These are phyloP conservation scores for Hemisphaericaspora lyxosophila DNA, from an alignment of 1,139 yeast species.

Conservation along the genomic window DNA sequence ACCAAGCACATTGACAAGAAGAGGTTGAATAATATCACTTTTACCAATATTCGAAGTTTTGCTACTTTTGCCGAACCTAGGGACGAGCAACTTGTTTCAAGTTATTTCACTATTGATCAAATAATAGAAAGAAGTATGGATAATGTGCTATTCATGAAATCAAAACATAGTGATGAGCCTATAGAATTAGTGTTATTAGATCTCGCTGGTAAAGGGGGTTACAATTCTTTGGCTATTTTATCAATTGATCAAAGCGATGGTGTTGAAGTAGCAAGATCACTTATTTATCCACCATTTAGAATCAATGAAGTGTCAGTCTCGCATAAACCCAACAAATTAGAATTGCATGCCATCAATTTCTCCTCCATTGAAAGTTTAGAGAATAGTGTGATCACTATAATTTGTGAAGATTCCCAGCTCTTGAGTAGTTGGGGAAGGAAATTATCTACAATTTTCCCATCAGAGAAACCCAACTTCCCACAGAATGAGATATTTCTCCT, in stretches of 20 bases:
- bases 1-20: slow-evolving; percentile 17
- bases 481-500: slow-evolving; percentile 23
- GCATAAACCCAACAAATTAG: slow-evolving; percentile 21
- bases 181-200: slow-evolving; percentile 37
- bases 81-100: slow-evolving; percentile 27
- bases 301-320: slow-evolving; percentile 28
- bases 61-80: slow-evolving; percentile 17
- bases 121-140: slow-evolving; percentile 34
- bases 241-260: slow-evolving; percentile 15
- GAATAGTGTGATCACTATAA: slow-evolving; percentile 2
- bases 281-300: slow-evolving; percentile 46
- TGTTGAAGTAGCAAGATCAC: slow-evolving; percentile 22
- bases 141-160: slow-evolving; percentile 6
- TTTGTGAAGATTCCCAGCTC: slow-evolving; percentile 20
- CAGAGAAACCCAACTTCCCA: slow-evolving; percentile 27
- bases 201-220: slow-evolving; percentile 22
- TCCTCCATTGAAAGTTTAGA: slow-evolving; percentile 11
- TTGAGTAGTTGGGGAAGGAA: slow-evolving; percentile 29
- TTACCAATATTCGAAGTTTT: slow-evolving; percentile 34
- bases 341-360: slow-evolving; percentile 29
- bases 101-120: slow-evolving; percentile 38
- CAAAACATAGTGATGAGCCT: slow-evolving; percentile 14
- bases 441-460: slow-evolving; percentile 33
- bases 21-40: slow-evolving; percentile 34
- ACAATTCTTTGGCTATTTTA: slow-evolving; percentile 43